A percentile compares a stretch with the other conserved stretches of the same genome.
Evolutionary conservation across 208 protist genomes (phyloP).

Genomic region (Acanthamoeba triangularis): DNA sequence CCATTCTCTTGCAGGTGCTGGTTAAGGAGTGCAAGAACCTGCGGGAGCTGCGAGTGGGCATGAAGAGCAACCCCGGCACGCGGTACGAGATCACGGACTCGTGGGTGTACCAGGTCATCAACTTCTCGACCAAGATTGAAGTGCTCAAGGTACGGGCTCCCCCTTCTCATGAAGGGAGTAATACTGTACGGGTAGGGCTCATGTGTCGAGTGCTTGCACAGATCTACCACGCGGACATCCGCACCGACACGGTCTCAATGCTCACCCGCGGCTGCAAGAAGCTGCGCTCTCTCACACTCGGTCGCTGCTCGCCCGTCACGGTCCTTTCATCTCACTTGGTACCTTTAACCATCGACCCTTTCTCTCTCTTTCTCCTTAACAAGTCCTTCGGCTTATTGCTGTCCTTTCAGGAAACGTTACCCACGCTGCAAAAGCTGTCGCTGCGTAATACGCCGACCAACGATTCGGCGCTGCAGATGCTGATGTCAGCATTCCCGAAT

Average conservation of each 20-base stretch:
- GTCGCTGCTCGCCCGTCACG: conserved; percentile 38
- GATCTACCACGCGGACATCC: conserved; percentile 61
- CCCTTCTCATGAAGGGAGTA: not conserved
- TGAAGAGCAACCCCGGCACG: conserved; percentile 68
- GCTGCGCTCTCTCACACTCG: conserved; percentile 26
- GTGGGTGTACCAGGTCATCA: conserved; percentile 68
- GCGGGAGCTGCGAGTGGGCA: conserved; percentile 51
- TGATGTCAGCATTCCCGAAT: conserved; percentile 32
- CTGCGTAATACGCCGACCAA: conserved; percentile 49
- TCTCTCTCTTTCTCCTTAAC: not conserved
- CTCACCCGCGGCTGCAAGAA: conserved; percentile 53
- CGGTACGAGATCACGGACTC: conserved; percentile 70
- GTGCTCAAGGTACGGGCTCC: not conserved
- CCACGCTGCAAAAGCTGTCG: conserved; percentile 50
- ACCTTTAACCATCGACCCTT: not conserved
- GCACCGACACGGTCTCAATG: conserved; percentile 53
- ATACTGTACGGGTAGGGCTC: not conserved
- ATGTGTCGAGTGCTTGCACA: not conserved
- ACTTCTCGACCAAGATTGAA: conserved; percentile 61
- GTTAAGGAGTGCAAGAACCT: conserved; percentile 32
- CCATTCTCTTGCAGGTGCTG: not conserved
- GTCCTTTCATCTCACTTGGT: conserved; percentile 51
- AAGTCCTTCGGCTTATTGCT: not conserved
- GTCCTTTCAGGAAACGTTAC: not conserved
- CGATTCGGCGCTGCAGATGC: conserved; percentile 55